These are phyloP conservation scores for Wallacemonas sp. DNA, from an alignment of 208 protist species.

Conservation along the genomic window DNA sequence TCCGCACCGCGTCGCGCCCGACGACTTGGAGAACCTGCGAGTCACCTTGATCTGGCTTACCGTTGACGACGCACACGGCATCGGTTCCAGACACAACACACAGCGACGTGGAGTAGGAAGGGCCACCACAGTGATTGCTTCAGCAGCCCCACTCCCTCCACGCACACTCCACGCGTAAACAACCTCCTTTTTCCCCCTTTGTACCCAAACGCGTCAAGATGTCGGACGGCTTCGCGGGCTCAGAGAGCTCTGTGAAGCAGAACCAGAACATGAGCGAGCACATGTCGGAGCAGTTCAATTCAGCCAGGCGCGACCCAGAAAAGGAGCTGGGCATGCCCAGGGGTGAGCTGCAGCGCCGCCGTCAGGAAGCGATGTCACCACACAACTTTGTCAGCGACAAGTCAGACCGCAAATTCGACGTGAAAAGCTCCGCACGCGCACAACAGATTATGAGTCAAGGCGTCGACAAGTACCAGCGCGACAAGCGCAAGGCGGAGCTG, in stretches of 20 bases:
- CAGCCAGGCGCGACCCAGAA: constrained; percentile 45
- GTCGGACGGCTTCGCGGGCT: constrained; percentile 13
- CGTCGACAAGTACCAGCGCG: constrained; percentile 51
- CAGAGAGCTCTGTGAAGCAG: constrained; percentile 43
- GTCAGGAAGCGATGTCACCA: constrained; percentile 44
- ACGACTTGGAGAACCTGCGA: too few relatives aligned
- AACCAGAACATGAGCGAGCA: constrained; percentile 27
- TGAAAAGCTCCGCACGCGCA: constrained; percentile 79
- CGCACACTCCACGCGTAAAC: too few relatives aligned
- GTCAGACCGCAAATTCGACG: constrained; percentile 52
- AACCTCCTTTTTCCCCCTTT: too few relatives aligned
- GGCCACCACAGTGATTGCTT: too few relatives aligned
- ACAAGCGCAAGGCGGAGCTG: constrained; percentile 60
- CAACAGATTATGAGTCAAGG: constrained; percentile 85
- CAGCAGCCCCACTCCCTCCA: too few relatives aligned
- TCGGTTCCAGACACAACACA: too few relatives aligned
- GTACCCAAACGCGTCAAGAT: constrained; percentile 11
- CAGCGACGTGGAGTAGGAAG: too few relatives aligned
- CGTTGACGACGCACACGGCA: too few relatives aligned
- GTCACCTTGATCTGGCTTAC: too few relatives aligned
- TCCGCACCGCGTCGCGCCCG: too few relatives aligned
- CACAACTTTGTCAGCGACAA: constrained; percentile 45
- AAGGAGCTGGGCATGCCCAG: constrained; percentile 62
- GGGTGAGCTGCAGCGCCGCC: constrained; percentile 66
- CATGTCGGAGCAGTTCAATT: constrained; percentile 27